Evolutionary conservation across 1,284 basidiomycete genomes (phyloP).

Genomic region (Pisolithus thermaeus): DNA sequence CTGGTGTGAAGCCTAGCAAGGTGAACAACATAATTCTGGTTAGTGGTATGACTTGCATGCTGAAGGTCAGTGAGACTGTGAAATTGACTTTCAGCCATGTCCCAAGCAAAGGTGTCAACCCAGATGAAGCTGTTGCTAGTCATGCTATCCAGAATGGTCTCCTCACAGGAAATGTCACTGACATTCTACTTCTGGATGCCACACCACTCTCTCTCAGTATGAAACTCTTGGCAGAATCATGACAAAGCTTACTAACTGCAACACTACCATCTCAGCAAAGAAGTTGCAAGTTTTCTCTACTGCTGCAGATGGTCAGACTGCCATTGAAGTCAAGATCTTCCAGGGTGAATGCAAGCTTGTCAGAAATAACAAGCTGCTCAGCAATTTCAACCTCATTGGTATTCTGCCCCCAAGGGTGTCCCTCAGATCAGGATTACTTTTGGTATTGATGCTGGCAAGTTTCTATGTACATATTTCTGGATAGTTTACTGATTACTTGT

Average conservation of each 20-base stretch:
- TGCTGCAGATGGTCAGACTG: slow-evolving; percentile 92
- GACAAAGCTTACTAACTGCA: slow-evolving; percentile 92
- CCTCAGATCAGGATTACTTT: slow-evolving; percentile 99
- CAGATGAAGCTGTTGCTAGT: slow-evolving; percentile 91
- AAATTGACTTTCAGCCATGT: slow-evolving; percentile 88
- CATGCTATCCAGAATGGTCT: slow-evolving; percentile 95
- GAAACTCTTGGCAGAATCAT: slow-evolving; percentile 99
- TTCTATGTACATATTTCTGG: neutral
- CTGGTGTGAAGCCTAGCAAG: slow-evolving; percentile 87
- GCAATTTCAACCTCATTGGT: slow-evolving; percentile 98
- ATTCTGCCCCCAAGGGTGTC: slow-evolving; percentile 96
- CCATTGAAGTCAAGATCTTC: slow-evolving; percentile 96
- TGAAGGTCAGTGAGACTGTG: slow-evolving; percentile 90
- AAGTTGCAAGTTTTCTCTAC: slow-evolving; percentile 99
- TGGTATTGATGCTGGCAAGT: slow-evolving; percentile 90
- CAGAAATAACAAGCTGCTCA: slow-evolving; percentile 97
- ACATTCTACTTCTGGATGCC: slow-evolving; percentile 94
- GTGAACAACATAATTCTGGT: slow-evolving; percentile 97
- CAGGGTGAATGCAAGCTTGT: slow-evolving; percentile 98
- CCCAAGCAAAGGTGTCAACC: slow-evolving; percentile 97
- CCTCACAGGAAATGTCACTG: slow-evolving; percentile 91
- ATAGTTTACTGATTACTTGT: slow-evolving; percentile 2
- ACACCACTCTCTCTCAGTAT: slow-evolving; percentile 94
- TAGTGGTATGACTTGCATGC: slow-evolving; percentile 98
- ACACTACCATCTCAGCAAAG: slow-evolving; percentile 99